Base-by-base conservation (phyloP, 1,284 basidiomycete species). In the Inonotus obliquus region DNA sequence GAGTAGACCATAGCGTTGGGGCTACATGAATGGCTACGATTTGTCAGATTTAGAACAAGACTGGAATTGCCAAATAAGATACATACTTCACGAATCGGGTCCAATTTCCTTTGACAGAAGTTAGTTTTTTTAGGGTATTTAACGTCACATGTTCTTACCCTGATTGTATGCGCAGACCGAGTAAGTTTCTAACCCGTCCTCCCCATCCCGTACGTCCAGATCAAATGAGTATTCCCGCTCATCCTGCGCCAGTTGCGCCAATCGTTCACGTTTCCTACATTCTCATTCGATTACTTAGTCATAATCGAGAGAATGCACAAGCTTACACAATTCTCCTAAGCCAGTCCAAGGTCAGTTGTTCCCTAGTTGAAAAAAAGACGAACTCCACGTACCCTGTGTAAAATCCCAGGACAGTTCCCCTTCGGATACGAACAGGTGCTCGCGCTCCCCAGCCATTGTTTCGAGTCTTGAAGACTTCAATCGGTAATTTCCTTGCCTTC, bases 401-500 rank as follows among this genome's bases (percentile, higher is more conserved):
- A 14, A 83, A 74, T 1, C 86, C 86, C 25, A 87, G 62, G 3
- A 87, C 81, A 62, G 81, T 84, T 14, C 86, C 86, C 51, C 62
- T 72, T 19, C 70, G 69, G 1, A 88, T 66, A 27, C 73, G 66
- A 0, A 69, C 64, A 0, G 74, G 65, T 0, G 79, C 69, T 11
- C 82, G 74, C 14, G 78, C 84, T 2, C 84, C 84, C 83, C 82
- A 86, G 4, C 84, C 84, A 54, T 75, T 74, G 10, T 71, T 67
- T 5, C 51, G n/a, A 0, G 84, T 85, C 64, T 84, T 82, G 74
- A 85, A 86, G 21, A 86, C 71, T 62, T 85, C 79, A 9, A 86
- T 73, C 2, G 77, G 72, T 19, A 81, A 56, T 32, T 76, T 68
- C 37, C 84, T 76, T 14, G 82, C 77, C 13, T 63, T 69, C 63